Evolutionary conservation across 2,329 filamentous ascomycete genomes (phyloP).

Genomic region (Colletotrichum sp.): DNA sequence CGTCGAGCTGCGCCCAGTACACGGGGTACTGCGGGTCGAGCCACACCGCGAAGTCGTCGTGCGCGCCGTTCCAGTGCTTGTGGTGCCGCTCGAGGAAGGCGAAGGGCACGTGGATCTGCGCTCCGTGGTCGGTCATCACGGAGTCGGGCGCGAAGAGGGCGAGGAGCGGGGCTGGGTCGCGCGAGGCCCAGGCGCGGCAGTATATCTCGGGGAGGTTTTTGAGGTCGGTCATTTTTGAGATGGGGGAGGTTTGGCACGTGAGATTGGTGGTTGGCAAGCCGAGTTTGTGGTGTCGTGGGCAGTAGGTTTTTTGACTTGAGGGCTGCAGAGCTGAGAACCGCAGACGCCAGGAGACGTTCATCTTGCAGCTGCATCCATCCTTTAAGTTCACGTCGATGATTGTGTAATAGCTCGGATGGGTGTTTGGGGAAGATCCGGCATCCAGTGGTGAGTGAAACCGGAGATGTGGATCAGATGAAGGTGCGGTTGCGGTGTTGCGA

Average conservation of each 20-base stretch:
- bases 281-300: background rate
- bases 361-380: background rate
- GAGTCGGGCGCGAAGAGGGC: conserved; percentile 2
- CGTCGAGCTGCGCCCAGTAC: conserved; percentile 3
- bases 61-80: conserved; percentile 15
- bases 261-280: background rate
- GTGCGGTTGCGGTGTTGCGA: background rate
- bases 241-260: background rate
- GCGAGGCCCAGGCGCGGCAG: background rate
- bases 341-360: background rate
- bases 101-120: conserved; percentile 1
- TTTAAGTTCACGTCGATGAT: background rate
- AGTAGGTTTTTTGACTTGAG: background rate
- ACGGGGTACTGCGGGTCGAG: conserved; percentile 7
- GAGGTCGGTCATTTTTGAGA: background rate
- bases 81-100: conserved; percentile 10
- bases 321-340: background rate
- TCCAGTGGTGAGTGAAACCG: background rate
- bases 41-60: conserved; percentile 5
- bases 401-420: background rate
- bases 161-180: background rate
- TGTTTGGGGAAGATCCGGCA: conserved; percentile 11
- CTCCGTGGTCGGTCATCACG: conserved; percentile 14
- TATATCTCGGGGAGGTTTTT: conserved; percentile 1
- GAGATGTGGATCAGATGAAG: background rate